A percentile compares a stretch with the other conserved stretches of the same genome.
Conservation (phyloP, 2,329 filamentous ascomycete species). For the Aspergillus pseudoglaucus region DNA sequence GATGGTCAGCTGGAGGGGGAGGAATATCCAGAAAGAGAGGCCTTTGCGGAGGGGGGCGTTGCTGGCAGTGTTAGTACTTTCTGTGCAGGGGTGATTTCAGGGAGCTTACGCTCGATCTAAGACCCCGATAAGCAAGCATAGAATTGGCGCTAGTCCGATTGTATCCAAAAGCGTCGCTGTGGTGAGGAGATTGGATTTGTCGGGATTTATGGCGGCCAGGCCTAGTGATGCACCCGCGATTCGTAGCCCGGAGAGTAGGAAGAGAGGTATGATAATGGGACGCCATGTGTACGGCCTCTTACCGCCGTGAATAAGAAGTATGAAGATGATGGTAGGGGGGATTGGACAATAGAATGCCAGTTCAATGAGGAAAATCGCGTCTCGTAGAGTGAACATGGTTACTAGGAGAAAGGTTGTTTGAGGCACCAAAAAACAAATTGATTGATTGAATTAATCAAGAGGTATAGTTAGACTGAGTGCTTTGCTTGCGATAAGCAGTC, state of each 20-base stretch:
- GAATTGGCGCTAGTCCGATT: constrained; percentile 10
- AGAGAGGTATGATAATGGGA: constrained; percentile 10
- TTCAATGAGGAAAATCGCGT: constrained; percentile 12
- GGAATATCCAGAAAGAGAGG: constrained; percentile 8
- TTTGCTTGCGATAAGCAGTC: too few relatives aligned
- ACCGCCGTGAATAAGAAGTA: constrained; percentile 9
- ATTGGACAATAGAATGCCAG: constrained; percentile 12
- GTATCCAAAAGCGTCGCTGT: constrained; percentile 11
- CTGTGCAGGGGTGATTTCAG: background rate
- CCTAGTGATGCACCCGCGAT: constrained; percentile 7
- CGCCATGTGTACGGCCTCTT: constrained; percentile 12
- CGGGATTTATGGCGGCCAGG: constrained; percentile 7
- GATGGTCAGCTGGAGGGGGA: constrained; percentile 8
- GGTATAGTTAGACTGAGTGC: too few relatives aligned
- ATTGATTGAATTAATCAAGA: background rate
- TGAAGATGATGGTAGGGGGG: constrained; percentile 9
- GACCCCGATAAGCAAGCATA: constrained; percentile 9
- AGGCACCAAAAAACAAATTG: background rate
- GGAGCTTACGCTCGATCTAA: constrained; percentile 10
- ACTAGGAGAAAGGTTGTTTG: background rate
- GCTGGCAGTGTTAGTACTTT: constrained; percentile 4
- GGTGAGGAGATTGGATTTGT: constrained; percentile 7
- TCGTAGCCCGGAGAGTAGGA: constrained; percentile 8
- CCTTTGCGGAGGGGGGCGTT: constrained; percentile 11
- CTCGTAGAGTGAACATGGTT: constrained; percentile 10